Conservation (phyloP, 106 monocot species). For the Dioscorea dumetorum region DNA sequence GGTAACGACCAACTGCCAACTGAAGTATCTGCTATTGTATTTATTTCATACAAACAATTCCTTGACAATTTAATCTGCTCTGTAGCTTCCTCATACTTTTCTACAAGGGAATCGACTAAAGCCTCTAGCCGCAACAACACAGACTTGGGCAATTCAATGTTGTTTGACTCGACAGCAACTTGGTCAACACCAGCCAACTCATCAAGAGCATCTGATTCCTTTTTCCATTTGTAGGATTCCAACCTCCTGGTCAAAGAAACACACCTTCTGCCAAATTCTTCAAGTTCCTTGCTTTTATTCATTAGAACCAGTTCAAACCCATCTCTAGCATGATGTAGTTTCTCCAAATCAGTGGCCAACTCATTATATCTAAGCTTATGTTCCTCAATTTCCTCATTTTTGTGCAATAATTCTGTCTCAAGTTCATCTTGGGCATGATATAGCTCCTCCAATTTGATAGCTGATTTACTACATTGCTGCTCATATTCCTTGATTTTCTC, state of each 20-base stretch:
- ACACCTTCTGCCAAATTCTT: constrained; percentile 46
- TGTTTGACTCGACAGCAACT: constrained; percentile 3
- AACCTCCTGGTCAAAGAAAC: constrained; percentile 35
- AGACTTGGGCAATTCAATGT: constrained; percentile 25
- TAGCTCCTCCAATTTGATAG: constrained; percentile 33
- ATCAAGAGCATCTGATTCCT: constrained; percentile 5
- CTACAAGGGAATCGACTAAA: constrained; percentile 37
- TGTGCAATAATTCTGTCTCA: constrained; percentile 8
- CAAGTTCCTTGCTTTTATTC: constrained; percentile 25
- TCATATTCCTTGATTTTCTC: constrained; percentile 49
- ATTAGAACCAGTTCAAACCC: constrained; percentile 42
- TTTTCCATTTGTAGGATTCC: constrained; percentile 15
- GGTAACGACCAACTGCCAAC: constrained; percentile 35
- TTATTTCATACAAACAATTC: constrained; percentile 35
- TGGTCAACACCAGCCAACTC: background rate
- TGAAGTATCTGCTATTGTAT: constrained; percentile 21
- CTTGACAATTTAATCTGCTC: constrained; percentile 54
- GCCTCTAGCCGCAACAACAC: constrained; percentile 43
- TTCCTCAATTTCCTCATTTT: too few relatives aligned
- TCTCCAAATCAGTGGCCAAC: constrained; percentile 8
- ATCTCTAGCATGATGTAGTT: constrained; percentile 14
- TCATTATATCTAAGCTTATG: constrained; percentile 3
- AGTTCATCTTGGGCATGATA: constrained; percentile 26
- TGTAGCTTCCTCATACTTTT: constrained; percentile 39
- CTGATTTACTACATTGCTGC: constrained; percentile 25